Evolutionary conservation across 768 basidiomycete genomes (phyloP).

Genomic region (Rhodocollybia butyracea): DNA sequence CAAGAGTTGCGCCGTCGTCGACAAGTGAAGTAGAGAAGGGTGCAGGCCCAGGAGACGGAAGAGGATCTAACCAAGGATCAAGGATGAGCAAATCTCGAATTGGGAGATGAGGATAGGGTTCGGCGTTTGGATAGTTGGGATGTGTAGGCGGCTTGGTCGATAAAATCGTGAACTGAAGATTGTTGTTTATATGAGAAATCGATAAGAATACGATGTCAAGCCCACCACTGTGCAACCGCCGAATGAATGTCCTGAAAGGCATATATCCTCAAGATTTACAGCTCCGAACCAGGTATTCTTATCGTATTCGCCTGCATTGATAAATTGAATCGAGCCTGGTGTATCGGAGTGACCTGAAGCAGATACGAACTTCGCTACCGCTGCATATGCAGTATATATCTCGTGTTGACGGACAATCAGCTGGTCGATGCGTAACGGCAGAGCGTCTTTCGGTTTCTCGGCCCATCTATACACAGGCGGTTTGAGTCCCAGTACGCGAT

Average conservation of each 20-base stretch:
- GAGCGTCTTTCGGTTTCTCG: constrained; percentile 20
- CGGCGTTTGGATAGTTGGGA: constrained; percentile 14
- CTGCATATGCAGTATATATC: constrained; percentile 58
- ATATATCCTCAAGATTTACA: constrained; percentile 24
- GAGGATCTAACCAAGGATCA: constrained; percentile 85
- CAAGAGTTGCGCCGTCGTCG: constrained; percentile 7
- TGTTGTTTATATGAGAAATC: too few species aligned
- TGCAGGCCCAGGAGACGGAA: constrained; percentile 54
- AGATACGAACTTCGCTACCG: constrained; percentile 53
- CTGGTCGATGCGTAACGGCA: constrained; percentile 63
- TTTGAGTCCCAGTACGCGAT: neutral
- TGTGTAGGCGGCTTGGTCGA: constrained; percentile 41
- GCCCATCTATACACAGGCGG: constrained; percentile 23
- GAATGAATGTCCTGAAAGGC: constrained; percentile 44
- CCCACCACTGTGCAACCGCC: constrained; percentile 45
- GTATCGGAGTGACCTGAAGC: constrained; percentile 18
- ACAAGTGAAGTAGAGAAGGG: constrained; percentile 18
- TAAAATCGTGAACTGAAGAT: constrained; percentile 51
- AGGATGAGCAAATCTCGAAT: constrained; percentile 58
- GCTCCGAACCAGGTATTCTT: neutral
- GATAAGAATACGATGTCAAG: neutral
- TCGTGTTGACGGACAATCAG: constrained; percentile 68
- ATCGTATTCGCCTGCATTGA: constrained; percentile 8
- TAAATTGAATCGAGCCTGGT: constrained; percentile 37
- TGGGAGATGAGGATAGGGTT: constrained; percentile 41